Conservation (phyloP, 192 early-diverging fungal species). For the Coemansia sp. region DNA sequence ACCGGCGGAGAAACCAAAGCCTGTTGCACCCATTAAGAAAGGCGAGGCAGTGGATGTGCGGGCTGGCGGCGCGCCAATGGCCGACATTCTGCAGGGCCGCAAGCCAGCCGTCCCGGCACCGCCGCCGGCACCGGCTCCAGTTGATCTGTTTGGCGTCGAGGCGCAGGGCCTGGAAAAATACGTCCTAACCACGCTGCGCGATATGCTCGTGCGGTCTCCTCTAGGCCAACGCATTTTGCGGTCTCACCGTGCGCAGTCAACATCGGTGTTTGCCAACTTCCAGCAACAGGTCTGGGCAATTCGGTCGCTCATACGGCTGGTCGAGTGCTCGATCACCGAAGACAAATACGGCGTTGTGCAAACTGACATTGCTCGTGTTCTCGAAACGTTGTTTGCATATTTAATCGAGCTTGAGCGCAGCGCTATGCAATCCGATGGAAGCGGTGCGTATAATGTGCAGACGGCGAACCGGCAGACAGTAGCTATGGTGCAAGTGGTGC, state of each 20-base stretch:
- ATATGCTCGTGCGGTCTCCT: constrained; percentile 38
- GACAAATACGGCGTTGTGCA: constrained; percentile 52
- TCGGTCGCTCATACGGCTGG: constrained; percentile 42
- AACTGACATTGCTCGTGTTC: constrained; percentile 32
- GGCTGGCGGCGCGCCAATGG: constrained; percentile 38
- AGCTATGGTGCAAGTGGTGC: constrained; percentile 49
- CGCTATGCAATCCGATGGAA: constrained; percentile 8
- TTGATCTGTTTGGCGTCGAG: constrained; percentile 43
- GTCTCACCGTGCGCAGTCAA: constrained; percentile 28
- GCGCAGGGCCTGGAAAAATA: constrained; percentile 54
- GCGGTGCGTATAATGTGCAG: constrained; percentile 28
- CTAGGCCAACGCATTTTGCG: constrained; percentile 39
- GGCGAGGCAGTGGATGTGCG: not conserved
- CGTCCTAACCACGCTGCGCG: constrained; percentile 38
- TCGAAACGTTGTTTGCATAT: constrained; percentile 36
- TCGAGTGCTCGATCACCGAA: constrained; percentile 44
- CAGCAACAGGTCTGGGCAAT: constrained; percentile 53
- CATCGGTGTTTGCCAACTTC: constrained; percentile 42
- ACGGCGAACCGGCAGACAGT: constrained; percentile 32
- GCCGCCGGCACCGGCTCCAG: too few species aligned
- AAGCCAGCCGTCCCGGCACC: too few species aligned
- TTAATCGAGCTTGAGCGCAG: constrained; percentile 37
- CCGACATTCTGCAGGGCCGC: constrained; percentile 23
- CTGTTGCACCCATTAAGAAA: not conserved
- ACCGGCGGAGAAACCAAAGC: constrained; percentile 14